A percentile compares a stretch with the other conserved stretches of the same genome.
phyloP scores from a whole-genome alignment of 768 basidiomycete genomes.

The Pleurotus giganteus region DNA sequence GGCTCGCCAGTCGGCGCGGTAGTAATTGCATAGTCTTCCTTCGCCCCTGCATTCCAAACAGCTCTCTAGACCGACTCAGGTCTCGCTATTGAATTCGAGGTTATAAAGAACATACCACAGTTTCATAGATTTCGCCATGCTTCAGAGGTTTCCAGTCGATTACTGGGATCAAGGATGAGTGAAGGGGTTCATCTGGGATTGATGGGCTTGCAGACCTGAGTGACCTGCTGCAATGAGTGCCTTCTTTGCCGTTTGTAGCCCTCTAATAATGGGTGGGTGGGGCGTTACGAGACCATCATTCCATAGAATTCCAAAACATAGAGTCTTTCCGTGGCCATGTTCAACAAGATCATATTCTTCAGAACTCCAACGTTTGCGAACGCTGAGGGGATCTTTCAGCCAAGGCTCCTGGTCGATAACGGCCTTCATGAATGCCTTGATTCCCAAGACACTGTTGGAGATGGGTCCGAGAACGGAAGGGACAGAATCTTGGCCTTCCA shows the following conservation, averaged over 20 bases:
- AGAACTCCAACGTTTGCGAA: slow-evolving; percentile 61
- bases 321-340: slow-evolving; percentile 47
- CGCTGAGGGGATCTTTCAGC: slow-evolving; percentile 58
- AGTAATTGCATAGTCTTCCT: slow-evolving; percentile 41
- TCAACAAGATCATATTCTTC: slow-evolving; percentile 58
- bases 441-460: slow-evolving; percentile 50
- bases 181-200: not conserved
- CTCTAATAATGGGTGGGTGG: slow-evolving; percentile 63
- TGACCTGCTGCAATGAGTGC: slow-evolving; percentile 60
- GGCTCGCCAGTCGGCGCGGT: slow-evolving; percentile 50
- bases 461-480: slow-evolving; percentile 77
- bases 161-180: slow-evolving; percentile 37
- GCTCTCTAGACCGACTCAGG: not conserved
- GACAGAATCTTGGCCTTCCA: slow-evolving; percentile 71
- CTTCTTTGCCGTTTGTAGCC: slow-evolving; percentile 50
- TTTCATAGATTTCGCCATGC: slow-evolving; percentile 49
- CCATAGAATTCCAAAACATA: slow-evolving; percentile 66
- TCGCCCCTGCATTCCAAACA: slow-evolving; percentile 34
- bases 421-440: slow-evolving; percentile 65
- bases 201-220: not conserved
- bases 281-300: slow-evolving; percentile 61
- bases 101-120: slow-evolving; percentile 26
- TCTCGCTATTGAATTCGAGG: not conserved
- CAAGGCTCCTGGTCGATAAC: slow-evolving; percentile 63
- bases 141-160: slow-evolving; percentile 62